Conservation (phyloP, 441 rosid genomes). For the Euphorbia celastroides region DNA sequence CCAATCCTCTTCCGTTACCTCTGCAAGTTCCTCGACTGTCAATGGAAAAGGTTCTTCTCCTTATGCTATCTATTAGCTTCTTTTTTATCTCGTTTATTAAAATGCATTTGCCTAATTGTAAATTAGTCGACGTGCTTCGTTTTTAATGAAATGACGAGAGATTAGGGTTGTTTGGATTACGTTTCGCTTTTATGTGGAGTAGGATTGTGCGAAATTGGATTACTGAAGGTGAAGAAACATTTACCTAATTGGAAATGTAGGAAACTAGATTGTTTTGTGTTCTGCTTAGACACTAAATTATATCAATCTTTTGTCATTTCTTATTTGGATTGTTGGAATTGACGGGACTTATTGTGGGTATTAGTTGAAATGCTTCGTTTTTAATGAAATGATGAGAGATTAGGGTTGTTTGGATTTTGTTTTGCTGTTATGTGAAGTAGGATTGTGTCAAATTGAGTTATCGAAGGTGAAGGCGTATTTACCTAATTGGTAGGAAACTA, state of each 20-base stretch:
- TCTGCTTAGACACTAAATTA: too few species aligned
- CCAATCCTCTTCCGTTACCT: constrained; percentile 56
- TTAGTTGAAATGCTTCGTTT: neutral
- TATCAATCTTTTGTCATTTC: too few species aligned
- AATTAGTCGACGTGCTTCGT: neutral
- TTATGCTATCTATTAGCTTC: neutral
- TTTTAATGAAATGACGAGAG: constrained; percentile 5
- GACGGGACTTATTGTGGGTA: neutral
- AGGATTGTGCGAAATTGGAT: neutral
- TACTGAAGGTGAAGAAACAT: constrained; percentile 1
- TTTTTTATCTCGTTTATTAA: neutral
- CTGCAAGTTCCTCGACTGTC: constrained; percentile 48
- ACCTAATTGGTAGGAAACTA: neutral
- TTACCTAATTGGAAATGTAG: constrained; percentile 4
- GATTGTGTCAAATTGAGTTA: neutral
- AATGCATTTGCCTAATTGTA: neutral
- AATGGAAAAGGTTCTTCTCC: constrained; percentile 36
- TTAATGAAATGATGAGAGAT: constrained; percentile 10
- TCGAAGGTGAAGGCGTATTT: constrained; percentile 1
- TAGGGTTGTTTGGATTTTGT: constrained; percentile 18
- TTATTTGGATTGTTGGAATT: neutral
- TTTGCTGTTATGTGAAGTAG: neutral
- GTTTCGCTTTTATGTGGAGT: neutral
- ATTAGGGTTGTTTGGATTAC: constrained; percentile 20
- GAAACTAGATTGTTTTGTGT: neutral